Evolutionary conservation across 768 basidiomycete species (phyloP), one percentile per base, ranked within the genome.

Genomic region (Boletus bicolor): DNA sequence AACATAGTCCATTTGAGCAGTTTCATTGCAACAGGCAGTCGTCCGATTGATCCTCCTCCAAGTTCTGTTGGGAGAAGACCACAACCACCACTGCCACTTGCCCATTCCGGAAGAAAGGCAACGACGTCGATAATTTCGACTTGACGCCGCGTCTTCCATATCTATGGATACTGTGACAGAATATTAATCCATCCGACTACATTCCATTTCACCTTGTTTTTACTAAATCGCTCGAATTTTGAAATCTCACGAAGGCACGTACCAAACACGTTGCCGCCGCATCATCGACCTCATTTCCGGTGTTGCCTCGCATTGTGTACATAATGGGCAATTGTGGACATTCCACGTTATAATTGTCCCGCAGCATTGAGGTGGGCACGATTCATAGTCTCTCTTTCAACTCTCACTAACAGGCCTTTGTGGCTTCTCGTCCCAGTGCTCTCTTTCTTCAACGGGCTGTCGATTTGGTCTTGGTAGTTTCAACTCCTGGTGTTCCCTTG

Each of bases 201-300:
- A 30, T 42, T 4, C 12, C 28, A 21, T 37, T 46, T 32, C n/a
- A 24, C 24, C 41, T 30, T 24, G 9, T 51, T 14, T n/a, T 10
- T 11, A 28, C 26, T 28, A 28, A 4, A 15, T 15, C 32, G 9
- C 24, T 15, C 12, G 4, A 34, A 21, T 46, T 34, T 39, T 32
- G 7, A 17, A 41, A 24, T 42, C 2, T 37, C 28, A 56, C 15
- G 46, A 32, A 47, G 44, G 37, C 55, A 59, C 47, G 55, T 54
- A 47, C 9, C 47, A 47, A 51, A 67, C 68, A 67, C 65, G 62
- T 64, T 68, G 58, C 44, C 48, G 21, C 49, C 45, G 53, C 37
- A 8, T 42, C 49, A 30, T 48, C 32, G 30, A 32, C 51, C 45
- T 68, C 67, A 68, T 70, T 19, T 70, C 68, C 68, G 68, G 42